A percentile compares a stretch with the other conserved stretches of the same genome.
phyloP scores from a whole-genome alignment of 2,329 filamentous ascomycete genomes.

The Pestalotiopsis sp. region DNA sequence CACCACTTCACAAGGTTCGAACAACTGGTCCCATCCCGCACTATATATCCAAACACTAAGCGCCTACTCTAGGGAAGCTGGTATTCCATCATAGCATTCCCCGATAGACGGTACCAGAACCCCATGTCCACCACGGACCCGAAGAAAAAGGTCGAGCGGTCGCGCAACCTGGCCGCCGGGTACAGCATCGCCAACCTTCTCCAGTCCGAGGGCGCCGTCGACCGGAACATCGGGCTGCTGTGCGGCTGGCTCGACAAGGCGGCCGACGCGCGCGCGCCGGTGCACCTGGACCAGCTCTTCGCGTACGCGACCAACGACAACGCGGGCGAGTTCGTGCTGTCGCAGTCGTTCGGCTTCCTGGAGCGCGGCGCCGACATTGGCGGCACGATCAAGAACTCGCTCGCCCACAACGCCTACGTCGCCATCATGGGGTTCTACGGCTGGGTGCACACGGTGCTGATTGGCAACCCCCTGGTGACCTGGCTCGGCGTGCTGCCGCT shows the following conservation, averaged over 20 bases:
- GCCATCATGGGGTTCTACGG: slow-evolving; percentile 16
- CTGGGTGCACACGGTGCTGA: slow-evolving; percentile 18
- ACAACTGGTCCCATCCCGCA: background rate
- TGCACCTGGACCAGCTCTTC: slow-evolving; percentile 24
- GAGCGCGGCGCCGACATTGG: slow-evolving; percentile 28
- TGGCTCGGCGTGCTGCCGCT: slow-evolving; percentile 20
- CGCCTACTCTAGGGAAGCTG: slow-evolving; percentile 17
- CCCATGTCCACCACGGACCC: slow-evolving; percentile 41
- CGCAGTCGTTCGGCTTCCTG: slow-evolving; percentile 30
- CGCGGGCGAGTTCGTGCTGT: slow-evolving; percentile 34
- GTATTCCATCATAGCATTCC: slow-evolving; percentile 39
- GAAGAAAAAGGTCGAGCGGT: slow-evolving; percentile 33
- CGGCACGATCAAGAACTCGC: slow-evolving; percentile 22
- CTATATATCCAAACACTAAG: background rate
- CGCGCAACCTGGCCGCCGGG: slow-evolving; percentile 33
- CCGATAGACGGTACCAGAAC: slow-evolving; percentile 41
- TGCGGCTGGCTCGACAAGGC: slow-evolving; percentile 23
- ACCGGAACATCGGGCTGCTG: slow-evolving; percentile 18
- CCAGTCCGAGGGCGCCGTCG: slow-evolving; percentile 20
- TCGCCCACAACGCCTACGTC: slow-evolving; percentile 14
- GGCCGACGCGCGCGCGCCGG: slow-evolving; percentile 10
- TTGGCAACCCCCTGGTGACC: slow-evolving; percentile 22
- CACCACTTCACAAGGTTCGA: slow-evolving; percentile 32
- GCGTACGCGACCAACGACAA: slow-evolving; percentile 32
- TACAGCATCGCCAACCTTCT: slow-evolving; percentile 30